phyloP scores from a whole-genome alignment of 1,284 basidiomycete genomes.

The Ceratobasidium sp. region DNA sequence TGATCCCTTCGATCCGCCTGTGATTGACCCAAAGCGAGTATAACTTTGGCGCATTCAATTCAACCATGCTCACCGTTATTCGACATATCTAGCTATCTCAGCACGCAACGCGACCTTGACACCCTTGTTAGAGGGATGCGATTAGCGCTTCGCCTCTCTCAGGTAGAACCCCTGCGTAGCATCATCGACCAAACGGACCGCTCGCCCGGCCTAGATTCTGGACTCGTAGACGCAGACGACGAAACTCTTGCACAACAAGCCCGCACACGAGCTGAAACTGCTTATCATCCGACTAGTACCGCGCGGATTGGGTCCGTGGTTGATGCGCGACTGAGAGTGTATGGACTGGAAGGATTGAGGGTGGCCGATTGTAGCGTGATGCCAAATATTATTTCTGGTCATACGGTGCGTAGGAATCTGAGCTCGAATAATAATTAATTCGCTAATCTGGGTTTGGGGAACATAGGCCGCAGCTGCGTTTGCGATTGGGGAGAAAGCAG shows the following conservation, averaged over 20 bases:
- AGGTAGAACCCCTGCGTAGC: conserved; percentile 48
- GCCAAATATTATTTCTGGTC: conserved; percentile 69
- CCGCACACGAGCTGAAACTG: conserved; percentile 65
- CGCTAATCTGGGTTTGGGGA: conserved; percentile 12
- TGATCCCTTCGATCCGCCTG: conserved; percentile 47
- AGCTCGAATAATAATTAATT: not conserved
- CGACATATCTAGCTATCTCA: conserved; percentile 32
- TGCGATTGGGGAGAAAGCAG: conserved; percentile 72
- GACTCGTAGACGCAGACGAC: conserved; percentile 52
- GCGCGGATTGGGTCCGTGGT: conserved; percentile 72
- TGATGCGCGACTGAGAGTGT: conserved; percentile 59
- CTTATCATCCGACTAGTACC: conserved; percentile 70
- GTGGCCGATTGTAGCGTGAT: conserved; percentile 71
- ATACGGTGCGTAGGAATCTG: conserved; percentile 64
- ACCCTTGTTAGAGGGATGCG: conserved; percentile 47
- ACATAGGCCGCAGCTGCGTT: conserved; percentile 68
- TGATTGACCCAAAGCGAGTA: conserved; percentile 49
- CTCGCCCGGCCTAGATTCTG: conserved; percentile 53
- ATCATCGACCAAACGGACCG: conserved; percentile 50
- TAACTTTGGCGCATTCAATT: not conserved
- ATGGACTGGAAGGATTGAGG: conserved; percentile 61
- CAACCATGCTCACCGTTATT: not conserved
- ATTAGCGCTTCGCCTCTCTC: conserved; percentile 34
- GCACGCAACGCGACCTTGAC: conserved; percentile 47
- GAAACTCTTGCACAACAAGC: conserved; percentile 58